Conservation (phyloP, 1,284 basidiomycete species). For the Golubevia pallescens region DNA sequence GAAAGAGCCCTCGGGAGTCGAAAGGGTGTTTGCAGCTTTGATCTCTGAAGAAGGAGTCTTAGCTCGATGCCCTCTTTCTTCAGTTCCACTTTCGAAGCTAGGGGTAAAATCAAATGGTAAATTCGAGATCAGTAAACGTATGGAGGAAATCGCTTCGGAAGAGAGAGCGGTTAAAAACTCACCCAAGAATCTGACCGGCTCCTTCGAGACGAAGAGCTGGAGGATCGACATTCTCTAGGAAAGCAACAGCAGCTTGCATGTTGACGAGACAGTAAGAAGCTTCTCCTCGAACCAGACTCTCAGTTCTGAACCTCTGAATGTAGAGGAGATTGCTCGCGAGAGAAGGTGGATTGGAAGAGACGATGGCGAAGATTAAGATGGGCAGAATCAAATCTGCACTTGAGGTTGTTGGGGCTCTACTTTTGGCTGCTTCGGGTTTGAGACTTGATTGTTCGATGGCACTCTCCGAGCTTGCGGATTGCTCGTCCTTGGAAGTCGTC, state of each 20-base stretch:
- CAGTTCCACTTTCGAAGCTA: slow-evolving; percentile 17
- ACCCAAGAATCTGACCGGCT: slow-evolving; percentile 72
- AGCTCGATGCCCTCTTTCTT: slow-evolving; percentile 8
- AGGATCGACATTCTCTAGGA: slow-evolving; percentile 87
- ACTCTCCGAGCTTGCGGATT: slow-evolving; percentile 12
- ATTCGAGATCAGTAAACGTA: background rate
- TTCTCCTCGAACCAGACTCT: slow-evolving; percentile 77
- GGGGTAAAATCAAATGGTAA: slow-evolving; percentile 8
- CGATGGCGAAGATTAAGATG: slow-evolving; percentile 86
- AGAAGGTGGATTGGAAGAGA: slow-evolving; percentile 87
- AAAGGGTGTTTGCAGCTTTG: slow-evolving; percentile 56
- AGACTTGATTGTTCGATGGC: slow-evolving; percentile 17
- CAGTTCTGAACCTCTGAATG: slow-evolving; percentile 80
- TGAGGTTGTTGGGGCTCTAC: slow-evolving; percentile 15
- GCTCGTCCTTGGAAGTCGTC: slow-evolving; percentile 9
- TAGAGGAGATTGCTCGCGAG: slow-evolving; percentile 77
- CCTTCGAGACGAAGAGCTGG: slow-evolving; percentile 79
- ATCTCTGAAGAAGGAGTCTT: slow-evolving; percentile 65
- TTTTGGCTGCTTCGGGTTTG: background rate
- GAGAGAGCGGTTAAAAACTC: slow-evolving; percentile 21
- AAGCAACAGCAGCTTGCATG: slow-evolving; percentile 89
- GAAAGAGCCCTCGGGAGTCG: slow-evolving; percentile 63
- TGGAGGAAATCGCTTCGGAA: background rate
- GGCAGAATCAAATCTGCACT: slow-evolving; percentile 78
- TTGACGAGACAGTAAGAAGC: slow-evolving; percentile 91